Evolutionary conservation across 306 rosid genomes (phyloP), one percentile per base, ranked within the genome.

Genomic region (Quercus glauca): DNA sequence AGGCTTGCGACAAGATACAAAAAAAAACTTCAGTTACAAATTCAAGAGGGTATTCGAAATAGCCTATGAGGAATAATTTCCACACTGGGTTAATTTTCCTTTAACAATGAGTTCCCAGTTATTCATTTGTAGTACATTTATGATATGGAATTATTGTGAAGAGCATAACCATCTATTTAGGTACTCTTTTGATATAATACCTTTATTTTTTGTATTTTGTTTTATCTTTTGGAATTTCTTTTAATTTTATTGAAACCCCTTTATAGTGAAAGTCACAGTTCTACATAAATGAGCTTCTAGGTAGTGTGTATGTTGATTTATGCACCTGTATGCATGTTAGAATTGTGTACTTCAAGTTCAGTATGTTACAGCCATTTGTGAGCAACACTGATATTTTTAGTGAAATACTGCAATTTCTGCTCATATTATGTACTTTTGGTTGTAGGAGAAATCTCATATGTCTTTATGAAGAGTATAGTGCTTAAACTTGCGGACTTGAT

Each of bases 401-500:
- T 18, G 11, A 33, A 12, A 3, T 21, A 2, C 28, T 18, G n/a
- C 60, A 43, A 73, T 77, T 21, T 80, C 73, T 76, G 43, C 74
- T 78, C 43, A 63, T 71, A 78, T 41, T 80, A 58, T 33, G 81
- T 57, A 72, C 75, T 72, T 14, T 55, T 88, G 76, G 73, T 76
- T 91, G 80, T 81, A 94, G 99, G 98, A 77, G 86, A 86, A 75
- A 55, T 77, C 70, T 91, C 98, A n/a, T 73, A 49, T 75, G 75
- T 80, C 76, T 84, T 83, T 64, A 86, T 90, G 98, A 89, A 72
- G 88, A 85, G 69, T 83, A 84, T 91, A 81, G 90, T 89, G 77
- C 92, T 86, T 85, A 90, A 86, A 83, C 94, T 95, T 77, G 92
- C 94, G 76, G 90, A 88, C 78, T 83, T 82, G 81, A 90, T 89